Conservation (phyloP, 176 grass and related monocot genomes). For the Calamus simplicifolius region DNA sequence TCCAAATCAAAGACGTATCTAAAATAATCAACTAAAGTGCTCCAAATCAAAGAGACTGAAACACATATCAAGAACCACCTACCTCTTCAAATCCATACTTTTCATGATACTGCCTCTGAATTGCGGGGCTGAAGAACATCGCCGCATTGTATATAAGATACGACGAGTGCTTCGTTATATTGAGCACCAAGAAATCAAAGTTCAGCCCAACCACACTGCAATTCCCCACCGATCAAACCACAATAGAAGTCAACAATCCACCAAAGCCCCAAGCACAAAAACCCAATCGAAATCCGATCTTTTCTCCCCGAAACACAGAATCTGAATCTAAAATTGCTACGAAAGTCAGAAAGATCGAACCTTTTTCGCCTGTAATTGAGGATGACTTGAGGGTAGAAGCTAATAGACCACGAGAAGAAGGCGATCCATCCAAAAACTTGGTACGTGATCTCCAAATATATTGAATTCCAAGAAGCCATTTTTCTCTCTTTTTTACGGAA, state of each 20-base stretch:
- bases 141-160: constrained; percentile 86
- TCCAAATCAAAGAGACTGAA: no score
- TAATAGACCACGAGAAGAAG: constrained; percentile 91
- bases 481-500: not conserved
- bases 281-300: not conserved
- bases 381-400: constrained; percentile 91
- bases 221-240: constrained; percentile 24
- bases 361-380: constrained; percentile 92
- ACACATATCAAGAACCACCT: constrained; percentile 2
- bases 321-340: not conserved
- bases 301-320: not conserved
- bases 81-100: constrained; percentile 78
- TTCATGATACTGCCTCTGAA: constrained; percentile 85
- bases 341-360: constrained; percentile 17
- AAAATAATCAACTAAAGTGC: not conserved
- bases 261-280: not conserved
- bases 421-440: constrained; percentile 89
- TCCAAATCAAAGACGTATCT: no score
- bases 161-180: constrained; percentile 93
- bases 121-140: constrained; percentile 64
- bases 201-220: constrained; percentile 88
- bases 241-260: not conserved
- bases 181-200: constrained; percentile 86
- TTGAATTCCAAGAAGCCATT: constrained; percentile 79
- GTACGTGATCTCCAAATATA: constrained; percentile 61